These are phyloP conservation scores for Aristolochia contorta DNA, from an alignment of 164 flowering plant species.

Conservation along the genomic window DNA sequence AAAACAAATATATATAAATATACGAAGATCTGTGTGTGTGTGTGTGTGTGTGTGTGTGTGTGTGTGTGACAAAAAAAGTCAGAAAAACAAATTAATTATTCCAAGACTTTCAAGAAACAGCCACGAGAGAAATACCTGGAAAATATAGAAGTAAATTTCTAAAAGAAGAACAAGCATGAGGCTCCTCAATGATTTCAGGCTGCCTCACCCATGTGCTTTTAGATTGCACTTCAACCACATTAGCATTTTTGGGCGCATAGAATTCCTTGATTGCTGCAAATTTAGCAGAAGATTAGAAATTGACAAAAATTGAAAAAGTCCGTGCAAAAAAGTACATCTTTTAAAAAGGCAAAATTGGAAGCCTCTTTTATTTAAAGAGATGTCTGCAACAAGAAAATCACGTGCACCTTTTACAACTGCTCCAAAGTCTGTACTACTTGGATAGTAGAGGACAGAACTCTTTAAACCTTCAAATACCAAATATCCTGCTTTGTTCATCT, in stretches of 20 bases:
- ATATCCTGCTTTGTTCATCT: slow-evolving; percentile 41
- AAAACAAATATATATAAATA: no score
- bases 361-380: not conserved
- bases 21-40: no score
- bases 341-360: not conserved
- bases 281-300: slow-evolving; percentile 1
- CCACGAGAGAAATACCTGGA: slow-evolving; percentile 43
- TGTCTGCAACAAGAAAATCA: not conserved
- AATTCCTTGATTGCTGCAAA: slow-evolving; percentile 54
- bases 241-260: slow-evolving; percentile 12
- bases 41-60: no score
- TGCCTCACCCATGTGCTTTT: slow-evolving; percentile 31
- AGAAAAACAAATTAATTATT: not conserved
- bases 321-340: not conserved
- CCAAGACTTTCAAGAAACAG: not conserved
- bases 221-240: slow-evolving; percentile 8
- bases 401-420: slow-evolving; percentile 36
- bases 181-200: slow-evolving; percentile 42
- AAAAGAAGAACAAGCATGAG: slow-evolving; percentile 30
- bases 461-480: slow-evolving; percentile 41
- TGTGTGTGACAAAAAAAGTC: not conserved
- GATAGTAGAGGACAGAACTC: slow-evolving; percentile 25
- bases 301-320: not conserved
- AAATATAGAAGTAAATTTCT: slow-evolving; percentile 53
- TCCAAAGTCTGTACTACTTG: slow-evolving; percentile 29